These are phyloP conservation scores for Monosporascus sp. DNA, from an alignment of 2,329 filamentous ascomycete species.

Conservation along the genomic window DNA sequence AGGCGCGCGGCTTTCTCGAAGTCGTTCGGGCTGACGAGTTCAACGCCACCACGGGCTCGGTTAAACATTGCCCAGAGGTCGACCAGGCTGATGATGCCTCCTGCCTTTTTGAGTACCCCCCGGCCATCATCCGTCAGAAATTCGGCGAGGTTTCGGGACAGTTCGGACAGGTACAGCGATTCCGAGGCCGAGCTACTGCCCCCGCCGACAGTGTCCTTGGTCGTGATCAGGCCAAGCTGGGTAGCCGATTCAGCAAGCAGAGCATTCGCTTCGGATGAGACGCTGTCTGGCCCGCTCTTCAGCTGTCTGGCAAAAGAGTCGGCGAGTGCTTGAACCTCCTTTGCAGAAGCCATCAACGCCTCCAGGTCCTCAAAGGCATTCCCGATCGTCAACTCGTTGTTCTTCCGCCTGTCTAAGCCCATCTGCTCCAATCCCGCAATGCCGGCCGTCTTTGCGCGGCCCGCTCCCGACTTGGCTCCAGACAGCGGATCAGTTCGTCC, in stretches of 20 bases:
- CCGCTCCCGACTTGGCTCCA: constrained; percentile 18
- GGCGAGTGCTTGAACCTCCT: constrained; percentile 89
- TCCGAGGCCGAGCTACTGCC: constrained; percentile 60
- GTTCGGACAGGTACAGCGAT: constrained; percentile 82
- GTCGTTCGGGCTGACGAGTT: constrained; percentile 85
- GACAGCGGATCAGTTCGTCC: constrained; percentile 27
- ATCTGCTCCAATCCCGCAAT: constrained; percentile 90
- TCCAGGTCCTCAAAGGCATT: constrained; percentile 94
- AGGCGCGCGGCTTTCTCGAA: constrained; percentile 84
- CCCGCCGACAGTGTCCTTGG: constrained; percentile 87
- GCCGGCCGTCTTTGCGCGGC: constrained; percentile 63
- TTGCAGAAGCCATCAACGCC: constrained; percentile 94
- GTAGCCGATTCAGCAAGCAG: constrained; percentile 77
- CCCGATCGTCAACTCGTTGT: constrained; percentile 89
- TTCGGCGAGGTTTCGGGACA: constrained; percentile 80
- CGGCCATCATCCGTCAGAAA: constrained; percentile 82
- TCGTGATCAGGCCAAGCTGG: constrained; percentile 84
- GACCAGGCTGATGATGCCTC: constrained; percentile 83
- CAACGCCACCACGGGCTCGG: constrained; percentile 84
- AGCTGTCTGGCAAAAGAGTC: constrained; percentile 75
- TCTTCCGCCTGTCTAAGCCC: constrained; percentile 78
- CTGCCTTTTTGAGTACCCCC: constrained; percentile 71
- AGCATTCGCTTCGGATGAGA: constrained; percentile 64
- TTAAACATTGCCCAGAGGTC: constrained; percentile 96
- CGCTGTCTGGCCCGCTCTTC: constrained; percentile 50